Evolutionary conservation across 148 eudicot genomes (phyloP).

Genomic region (Rhododendron williamsianum): DNA sequence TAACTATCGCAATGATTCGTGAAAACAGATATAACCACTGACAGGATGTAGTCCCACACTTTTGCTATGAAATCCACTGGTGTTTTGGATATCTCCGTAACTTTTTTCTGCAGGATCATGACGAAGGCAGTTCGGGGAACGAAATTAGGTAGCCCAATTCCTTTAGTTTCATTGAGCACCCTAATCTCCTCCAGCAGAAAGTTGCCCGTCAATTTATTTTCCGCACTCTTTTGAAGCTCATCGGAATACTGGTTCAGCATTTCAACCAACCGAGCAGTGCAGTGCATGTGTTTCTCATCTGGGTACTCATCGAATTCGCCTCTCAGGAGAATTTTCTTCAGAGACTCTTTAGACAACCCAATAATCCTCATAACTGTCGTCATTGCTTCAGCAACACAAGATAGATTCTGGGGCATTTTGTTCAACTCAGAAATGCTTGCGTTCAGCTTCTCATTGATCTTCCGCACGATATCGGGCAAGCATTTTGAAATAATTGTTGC

Average conservation of each 20-base stretch:
- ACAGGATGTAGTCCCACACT: constrained; percentile 38
- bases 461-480: constrained; percentile 1
- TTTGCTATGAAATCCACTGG: constrained; percentile 34
- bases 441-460: no score
- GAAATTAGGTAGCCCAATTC: constrained; percentile 38
- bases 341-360: constrained; percentile 43
- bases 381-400: constrained; percentile 3
- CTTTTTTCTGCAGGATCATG: constrained; percentile 23
- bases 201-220: neutral
- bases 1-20: constrained; percentile 12
- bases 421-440: no score
- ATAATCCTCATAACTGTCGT: constrained; percentile 35
- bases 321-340: neutral
- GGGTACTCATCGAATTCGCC: constrained; percentile 19
- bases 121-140: constrained; percentile 21
- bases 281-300: constrained; percentile 38
- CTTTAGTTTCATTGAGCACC: constrained; percentile 40
- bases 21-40: constrained; percentile 26
- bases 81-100: constrained; percentile 18
- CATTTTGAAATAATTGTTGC: constrained; percentile 41
- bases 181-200: constrained; percentile 45
- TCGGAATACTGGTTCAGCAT: constrained; percentile 26
- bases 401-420: no score
- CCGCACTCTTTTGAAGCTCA: constrained; percentile 20
- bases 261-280: constrained; percentile 28